These are phyloP conservation scores for Bipolaris gigantea DNA, from an alignment of 2,329 filamentous ascomycete species.

Conservation along the genomic window DNA sequence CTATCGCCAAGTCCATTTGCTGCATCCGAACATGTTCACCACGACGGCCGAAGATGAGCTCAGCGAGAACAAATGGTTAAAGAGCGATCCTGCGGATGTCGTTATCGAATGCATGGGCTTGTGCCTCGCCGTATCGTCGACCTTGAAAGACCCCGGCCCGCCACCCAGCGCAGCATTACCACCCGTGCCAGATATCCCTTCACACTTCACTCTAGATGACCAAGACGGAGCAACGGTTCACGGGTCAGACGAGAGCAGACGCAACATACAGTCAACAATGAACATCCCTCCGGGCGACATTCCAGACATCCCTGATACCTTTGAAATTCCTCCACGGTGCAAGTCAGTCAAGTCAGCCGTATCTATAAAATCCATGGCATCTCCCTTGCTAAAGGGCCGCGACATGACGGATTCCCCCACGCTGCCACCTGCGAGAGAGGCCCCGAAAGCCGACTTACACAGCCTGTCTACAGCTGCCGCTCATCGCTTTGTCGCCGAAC, in stretches of 20 bases:
- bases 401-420: slow-evolving; percentile 64
- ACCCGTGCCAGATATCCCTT: slow-evolving; percentile 41
- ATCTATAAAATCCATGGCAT: slow-evolving; percentile 49
- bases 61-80: slow-evolving; percentile 76
- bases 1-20: slow-evolving; percentile 70
- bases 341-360: slow-evolving; percentile 48
- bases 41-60: slow-evolving; percentile 79
- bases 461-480: slow-evolving; percentile 19
- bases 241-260: slow-evolving; percentile 52
- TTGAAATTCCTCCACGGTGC: slow-evolving; percentile 25
- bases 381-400: slow-evolving; percentile 48
- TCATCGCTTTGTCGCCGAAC: slow-evolving; percentile 27
- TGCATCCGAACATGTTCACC: slow-evolving; percentile 84
- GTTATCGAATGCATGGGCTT: slow-evolving; percentile 77
- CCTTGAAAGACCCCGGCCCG: slow-evolving; percentile 51
- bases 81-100: slow-evolving; percentile 76
- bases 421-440: slow-evolving; percentile 53
- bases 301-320: slow-evolving; percentile 24
- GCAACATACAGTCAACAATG: slow-evolving; percentile 59
- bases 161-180: slow-evolving; percentile 52
- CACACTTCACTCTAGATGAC: slow-evolving; percentile 40
- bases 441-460: slow-evolving; percentile 28
- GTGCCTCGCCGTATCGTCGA: slow-evolving; percentile 52
- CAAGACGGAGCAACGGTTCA: slow-evolving; percentile 32
- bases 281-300: slow-evolving; percentile 29